Evolutionary conservation across 306 rosid species (phyloP), one percentile per base, ranked within the genome.

Genomic region (Inga laurina): DNA sequence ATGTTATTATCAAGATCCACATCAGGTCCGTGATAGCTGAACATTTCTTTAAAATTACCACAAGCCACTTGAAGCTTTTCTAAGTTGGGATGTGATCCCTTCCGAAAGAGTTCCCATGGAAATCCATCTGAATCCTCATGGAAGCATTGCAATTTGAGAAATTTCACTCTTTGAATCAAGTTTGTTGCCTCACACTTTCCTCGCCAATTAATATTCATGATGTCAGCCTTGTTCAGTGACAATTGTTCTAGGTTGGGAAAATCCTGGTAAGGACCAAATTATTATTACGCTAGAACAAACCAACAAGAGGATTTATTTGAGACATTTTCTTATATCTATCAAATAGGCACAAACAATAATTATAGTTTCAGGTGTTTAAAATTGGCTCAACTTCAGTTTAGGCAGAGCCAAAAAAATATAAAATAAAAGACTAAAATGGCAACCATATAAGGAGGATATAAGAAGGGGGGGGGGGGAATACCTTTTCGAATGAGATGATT

Each of bases 261-360:
- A 72, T 11, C 85, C 83, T 83, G 19, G 4, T n/a, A 77, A 2
- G 32, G 57, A 21, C 10, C 24, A 77, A 77, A 46, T 62, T 10
- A 62, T 24, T 24, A 12, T 11, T 7, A 56, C 0, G 4, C 34
- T 27, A 62, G 32, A 4, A 62, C 3, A 35, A 52, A 45, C 24
- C 34, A 6, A 30, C 43, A 11, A 30, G 3, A 68, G 35, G 35
- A 10, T 15, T 1, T 8, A 19, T 21, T 56, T 7, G 4, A 56
- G 1, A 6, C 22, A 56, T 56, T 56, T 19, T 56, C 59, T 18
- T 7, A 54, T 54, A 18, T 19, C 7, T 5, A 16, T 19, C 61
- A 54, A 54, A 19, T 2, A 18, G n/a, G n/a, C 10, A 5, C 6
- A 9, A 4, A 54, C 10, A 19, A 18, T n/a, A 19, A 7, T 0